phyloP scores from a whole-genome alignment of 495 filamentous ascomycete genomes.

The Oidiodendron maius region DNA sequence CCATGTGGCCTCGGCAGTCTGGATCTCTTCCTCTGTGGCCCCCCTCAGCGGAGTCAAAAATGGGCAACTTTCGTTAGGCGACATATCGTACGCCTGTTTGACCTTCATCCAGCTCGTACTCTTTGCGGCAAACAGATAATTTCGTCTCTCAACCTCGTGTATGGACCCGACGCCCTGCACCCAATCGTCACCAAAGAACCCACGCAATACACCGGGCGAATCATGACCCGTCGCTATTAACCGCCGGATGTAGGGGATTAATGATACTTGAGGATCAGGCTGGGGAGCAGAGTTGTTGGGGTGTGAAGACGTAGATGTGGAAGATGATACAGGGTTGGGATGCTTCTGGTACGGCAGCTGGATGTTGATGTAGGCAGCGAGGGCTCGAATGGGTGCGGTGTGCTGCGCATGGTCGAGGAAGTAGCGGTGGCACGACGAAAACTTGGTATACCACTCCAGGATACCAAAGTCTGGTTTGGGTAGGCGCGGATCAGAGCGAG shows the following conservation, averaged over 20 bases:
- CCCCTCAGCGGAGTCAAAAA: constrained; percentile 77
- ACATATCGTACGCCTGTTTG: constrained; percentile 86
- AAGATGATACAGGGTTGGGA: constrained; percentile 25
- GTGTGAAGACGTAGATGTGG: constrained; percentile 8
- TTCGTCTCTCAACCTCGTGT: constrained; percentile 85
- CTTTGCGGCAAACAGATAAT: constrained; percentile 94
- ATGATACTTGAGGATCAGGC: constrained; percentile 45
- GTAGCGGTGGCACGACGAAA: constrained; percentile 86
- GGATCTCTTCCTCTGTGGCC: constrained; percentile 73
- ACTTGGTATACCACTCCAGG: constrained; percentile 88
- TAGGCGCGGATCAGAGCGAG: background rate
- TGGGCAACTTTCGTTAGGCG: constrained; percentile 72
- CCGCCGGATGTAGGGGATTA: constrained; percentile 86
- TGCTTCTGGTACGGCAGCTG: constrained; percentile 60
- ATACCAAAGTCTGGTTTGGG: constrained; percentile 56
- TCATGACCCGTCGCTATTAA: constrained; percentile 91
- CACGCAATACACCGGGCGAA: constrained; percentile 74
- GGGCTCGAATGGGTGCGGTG: constrained; percentile 71
- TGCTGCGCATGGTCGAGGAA: constrained; percentile 93
- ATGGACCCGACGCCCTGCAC: constrained; percentile 66
- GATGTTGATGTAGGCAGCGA: constrained; percentile 90
- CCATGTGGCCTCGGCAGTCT: constrained; percentile 73
- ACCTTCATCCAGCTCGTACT: constrained; percentile 81
- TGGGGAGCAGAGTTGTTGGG: constrained; percentile 19
- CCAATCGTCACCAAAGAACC: constrained; percentile 96